These are phyloP conservation scores for Carallia pectinifolia DNA, from an alignment of 345 rosid genomes.

Conservation along the genomic window DNA sequence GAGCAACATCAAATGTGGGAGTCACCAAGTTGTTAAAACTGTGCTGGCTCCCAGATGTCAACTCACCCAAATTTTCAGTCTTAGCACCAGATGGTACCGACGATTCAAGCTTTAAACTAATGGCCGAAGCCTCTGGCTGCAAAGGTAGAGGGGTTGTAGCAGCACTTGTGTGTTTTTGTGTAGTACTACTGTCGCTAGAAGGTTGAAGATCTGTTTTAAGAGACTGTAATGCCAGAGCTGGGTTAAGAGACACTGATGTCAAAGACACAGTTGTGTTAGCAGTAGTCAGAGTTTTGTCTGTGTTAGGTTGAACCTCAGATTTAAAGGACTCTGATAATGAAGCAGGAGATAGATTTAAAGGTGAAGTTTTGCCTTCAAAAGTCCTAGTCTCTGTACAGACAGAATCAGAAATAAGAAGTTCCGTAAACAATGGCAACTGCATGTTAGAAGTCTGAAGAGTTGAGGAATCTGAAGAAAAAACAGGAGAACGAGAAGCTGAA, in stretches of 20 bases:
- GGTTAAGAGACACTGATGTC: conserved; percentile 1
- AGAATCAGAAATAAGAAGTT: conserved; percentile 5
- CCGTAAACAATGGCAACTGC: conserved; percentile 17
- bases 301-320: conserved; percentile 4
- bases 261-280: not conserved
- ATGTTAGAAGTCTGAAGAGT: conserved; percentile 38
- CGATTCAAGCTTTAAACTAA: conserved; percentile 42
- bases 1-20: conserved; percentile 35
- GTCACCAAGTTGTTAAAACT: conserved; percentile 26
- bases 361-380: conserved; percentile 1
- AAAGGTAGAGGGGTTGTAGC: conserved; percentile 27
- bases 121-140: conserved; percentile 30
- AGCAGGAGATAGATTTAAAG: conserved; percentile 20
- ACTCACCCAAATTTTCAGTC: conserved; percentile 34
- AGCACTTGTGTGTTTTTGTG: conserved; percentile 31
- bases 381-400: conserved; percentile 9
- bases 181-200: conserved; percentile 20
- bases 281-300: not conserved
- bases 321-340: conserved; percentile 8
- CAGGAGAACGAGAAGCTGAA: conserved; percentile 24
- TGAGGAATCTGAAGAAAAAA: conserved; percentile 32
- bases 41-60: conserved; percentile 42
- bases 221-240: conserved; percentile 24
- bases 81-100: conserved; percentile 33
- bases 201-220: conserved; percentile 38